These are phyloP conservation scores for Pyricularia pennisetigena DNA, from an alignment of 2,329 filamentous ascomycete species.

Conservation along the genomic window DNA sequence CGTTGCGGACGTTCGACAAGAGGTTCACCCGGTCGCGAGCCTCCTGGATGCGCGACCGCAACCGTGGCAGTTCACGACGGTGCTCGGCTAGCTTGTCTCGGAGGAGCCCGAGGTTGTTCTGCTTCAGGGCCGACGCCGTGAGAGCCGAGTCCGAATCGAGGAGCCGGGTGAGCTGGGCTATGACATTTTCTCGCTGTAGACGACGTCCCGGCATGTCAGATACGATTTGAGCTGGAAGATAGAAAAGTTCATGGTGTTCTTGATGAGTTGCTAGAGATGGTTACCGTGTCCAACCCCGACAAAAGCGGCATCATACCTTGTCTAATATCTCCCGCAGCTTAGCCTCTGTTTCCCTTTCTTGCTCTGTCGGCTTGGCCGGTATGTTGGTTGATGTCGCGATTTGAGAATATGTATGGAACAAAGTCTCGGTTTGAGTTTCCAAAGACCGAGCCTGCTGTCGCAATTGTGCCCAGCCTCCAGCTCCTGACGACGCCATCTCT, in stretches of 20 bases:
- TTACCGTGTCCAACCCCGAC: not conserved
- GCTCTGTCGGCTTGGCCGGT: slow-evolving; percentile 72
- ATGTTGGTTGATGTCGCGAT: slow-evolving; percentile 74
- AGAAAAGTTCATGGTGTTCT: not conserved
- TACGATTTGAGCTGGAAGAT: slow-evolving; percentile 7
- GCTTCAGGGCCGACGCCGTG: slow-evolving; percentile 87
- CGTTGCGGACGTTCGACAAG: slow-evolving; percentile 78
- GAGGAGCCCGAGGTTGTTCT: slow-evolving; percentile 87
- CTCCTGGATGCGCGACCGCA: slow-evolving; percentile 64
- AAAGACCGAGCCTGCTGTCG: slow-evolving; percentile 83
- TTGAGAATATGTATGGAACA: slow-evolving; percentile 83
- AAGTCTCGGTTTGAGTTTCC: slow-evolving; percentile 79
- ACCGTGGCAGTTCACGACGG: slow-evolving; percentile 67
- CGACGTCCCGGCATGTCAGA: not conserved
- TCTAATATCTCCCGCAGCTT: slow-evolving; percentile 79
- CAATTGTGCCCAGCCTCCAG: slow-evolving; percentile 79
- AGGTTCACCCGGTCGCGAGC: slow-evolving; percentile 83
- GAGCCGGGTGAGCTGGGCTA: slow-evolving; percentile 74
- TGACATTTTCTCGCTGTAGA: slow-evolving; percentile 65
- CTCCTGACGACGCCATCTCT: slow-evolving; percentile 18
- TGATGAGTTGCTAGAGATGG: slow-evolving; percentile 9
- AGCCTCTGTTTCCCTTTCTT: slow-evolving; percentile 69
- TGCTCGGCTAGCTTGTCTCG: slow-evolving; percentile 85
- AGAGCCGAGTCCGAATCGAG: slow-evolving; percentile 87
- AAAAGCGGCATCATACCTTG: slow-evolving; percentile 44